Evolutionary conservation across 2,329 filamentous ascomycete species (phyloP), one percentile per base, ranked within the genome.

Genomic region (Botrytis deweyae): DNA sequence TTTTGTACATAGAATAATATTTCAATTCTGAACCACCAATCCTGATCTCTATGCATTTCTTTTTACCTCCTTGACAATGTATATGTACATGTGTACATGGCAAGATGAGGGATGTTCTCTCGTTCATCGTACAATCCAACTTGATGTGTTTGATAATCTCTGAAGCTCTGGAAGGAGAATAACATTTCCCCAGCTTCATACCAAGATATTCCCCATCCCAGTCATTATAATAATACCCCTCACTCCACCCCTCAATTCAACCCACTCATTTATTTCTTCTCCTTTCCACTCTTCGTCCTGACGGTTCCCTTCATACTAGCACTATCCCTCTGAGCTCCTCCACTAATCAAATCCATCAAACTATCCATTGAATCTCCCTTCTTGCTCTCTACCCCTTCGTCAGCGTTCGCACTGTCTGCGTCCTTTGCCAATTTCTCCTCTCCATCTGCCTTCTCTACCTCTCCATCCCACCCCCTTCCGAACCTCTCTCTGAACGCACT

Each of bases 401-500:
- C 52, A 58, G n/a, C 78, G 36, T 74, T 77, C 76, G 29, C 78
- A 77, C 87, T 85, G 69, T 84, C 82, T 66, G 77, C 78, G 29
- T 58, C 52, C 52, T 58, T 58, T 44, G 76, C 76, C 46, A 73
- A 78, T 70, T 81, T 80, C 71, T 82, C 80, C 18, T 78, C 81
- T 42, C 20, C 33, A 6, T 40, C 36, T 40, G 33, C 12, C 46
- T 42, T 33, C 16, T 82, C 84, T 38, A 89, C 86, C 84, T 99
- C 96, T 87, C 93, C 86, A 84, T 99, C 96, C 87, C 93, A 99
- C 18, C 90, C 90, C 74, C 92, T 87, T 40, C 96, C 96, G 85
- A 95, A 99, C 73, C 92, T 88, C 75, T 88, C 88, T 80, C 96
- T 88, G 86, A 99, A 99, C 72, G 93, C 92, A 70, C 91, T 92